Base-by-base conservation (phyloP, 2,329 filamentous ascomycete genomes). In the Alternaria longipes region DNA sequence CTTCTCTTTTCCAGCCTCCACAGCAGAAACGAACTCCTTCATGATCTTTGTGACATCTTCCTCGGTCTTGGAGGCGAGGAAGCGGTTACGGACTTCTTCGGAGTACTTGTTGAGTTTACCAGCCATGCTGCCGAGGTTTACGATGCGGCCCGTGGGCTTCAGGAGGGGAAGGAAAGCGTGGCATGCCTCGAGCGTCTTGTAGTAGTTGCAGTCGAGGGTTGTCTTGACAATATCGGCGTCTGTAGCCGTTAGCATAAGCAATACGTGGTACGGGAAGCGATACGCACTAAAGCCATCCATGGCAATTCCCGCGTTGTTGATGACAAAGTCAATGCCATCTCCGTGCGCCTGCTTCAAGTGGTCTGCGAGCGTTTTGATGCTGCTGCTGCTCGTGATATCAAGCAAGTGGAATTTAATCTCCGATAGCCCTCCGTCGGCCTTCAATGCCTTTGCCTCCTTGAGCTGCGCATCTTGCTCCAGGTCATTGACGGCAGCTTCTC, bases 301-400 rank as follows among this genome's bases (percentile, higher is more conserved):
- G 1, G 82, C 82, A 41, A 84, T 81, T 4, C 79, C 84, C 0
- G 84, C 84, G 60, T 86, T 86, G 73, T 86, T 86, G 72, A 86
- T 81, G 11, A 86, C 74, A 38, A 85, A 79, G 59, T 86, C 84
- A 32, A 86, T 78, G 4, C 84, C 83, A 7, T 83, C 78, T 2
- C 79, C 78, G 60, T 86, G 83, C 30, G 80, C 70, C 46, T 79
- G 69, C 63, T 80, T 78, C 41, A 86, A 56, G 44, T 79, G 76
- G 1, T 76, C 70, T 2, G 78, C 76, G 53, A 86, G 82, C 0
- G 68, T 72, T 11, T 78, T 65, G 50, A 86, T 80, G 70, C 82
- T 85, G 42, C 74, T 70, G 16, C 72, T 74, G 59, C 82, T 75
- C 50, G 80, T 81, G 50, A 87, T 84, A 64, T 86, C 84, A 2